A percentile compares a stretch with the other conserved stretches of the same genome.
Evolutionary conservation across 164 flowering plant genomes (phyloP).

Genomic region (Berberis vulgaris): DNA sequence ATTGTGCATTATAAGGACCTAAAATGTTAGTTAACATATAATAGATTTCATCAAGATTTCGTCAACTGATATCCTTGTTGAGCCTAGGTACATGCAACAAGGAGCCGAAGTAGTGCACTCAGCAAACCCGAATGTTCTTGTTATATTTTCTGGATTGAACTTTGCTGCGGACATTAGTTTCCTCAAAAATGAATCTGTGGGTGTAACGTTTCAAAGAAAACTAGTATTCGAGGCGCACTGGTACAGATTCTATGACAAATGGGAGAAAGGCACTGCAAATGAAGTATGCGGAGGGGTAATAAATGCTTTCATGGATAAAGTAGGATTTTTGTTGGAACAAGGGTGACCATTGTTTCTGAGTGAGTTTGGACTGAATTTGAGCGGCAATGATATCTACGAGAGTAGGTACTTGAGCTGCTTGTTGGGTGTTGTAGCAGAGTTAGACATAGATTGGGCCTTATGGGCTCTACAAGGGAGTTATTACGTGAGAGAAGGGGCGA

Average conservation of each 20-base stretch:
- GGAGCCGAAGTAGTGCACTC: constrained; percentile 86
- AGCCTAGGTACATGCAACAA: constrained; percentile 56
- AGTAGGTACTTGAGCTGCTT: constrained; percentile 71
- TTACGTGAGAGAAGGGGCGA: constrained; percentile 50
- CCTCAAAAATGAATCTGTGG: constrained; percentile 28
- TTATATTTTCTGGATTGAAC: constrained; percentile 60
- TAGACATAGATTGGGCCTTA: constrained; percentile 70
- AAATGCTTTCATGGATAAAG: constrained; percentile 25
- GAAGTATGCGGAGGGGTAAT: constrained; percentile 50
- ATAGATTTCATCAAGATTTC: too few relatives aligned
- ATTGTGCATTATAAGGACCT: too few relatives aligned
- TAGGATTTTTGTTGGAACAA: constrained; percentile 43
- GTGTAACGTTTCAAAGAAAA: constrained; percentile 43
- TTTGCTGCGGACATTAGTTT: constrained; percentile 55
- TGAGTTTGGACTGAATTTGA: constrained; percentile 68
- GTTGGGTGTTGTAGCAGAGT: constrained; percentile 51
- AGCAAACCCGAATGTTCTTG: constrained; percentile 62
- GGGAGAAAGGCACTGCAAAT: constrained; percentile 51
- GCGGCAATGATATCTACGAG: constrained; percentile 61
- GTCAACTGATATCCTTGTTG: background rate
- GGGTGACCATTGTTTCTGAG: constrained; percentile 72
- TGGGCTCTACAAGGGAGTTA: constrained; percentile 79
- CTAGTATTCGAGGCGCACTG: constrained; percentile 65
- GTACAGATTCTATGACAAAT: constrained; percentile 52
- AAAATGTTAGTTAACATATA: too few relatives aligned